Percentiles rank a stretch among this genome's conserved stretches.
Conservation (phyloP, 2,329 filamentous ascomycete genomes). For the Phaeosphaeriaceae sp. region DNA sequence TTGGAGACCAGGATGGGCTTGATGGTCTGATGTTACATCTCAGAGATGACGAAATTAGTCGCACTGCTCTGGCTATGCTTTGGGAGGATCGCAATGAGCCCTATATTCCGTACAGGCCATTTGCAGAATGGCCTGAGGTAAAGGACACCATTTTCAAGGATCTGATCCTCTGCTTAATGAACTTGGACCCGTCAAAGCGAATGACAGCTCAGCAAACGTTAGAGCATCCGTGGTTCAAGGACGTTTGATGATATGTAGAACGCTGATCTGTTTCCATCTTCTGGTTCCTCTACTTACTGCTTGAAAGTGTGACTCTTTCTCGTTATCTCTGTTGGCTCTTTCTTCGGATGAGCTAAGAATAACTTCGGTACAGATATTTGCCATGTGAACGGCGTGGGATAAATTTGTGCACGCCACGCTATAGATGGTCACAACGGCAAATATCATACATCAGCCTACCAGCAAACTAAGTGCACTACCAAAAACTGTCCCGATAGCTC, state of each 20-base stretch:
- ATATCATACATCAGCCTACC: no score
- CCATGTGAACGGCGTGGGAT: background rate
- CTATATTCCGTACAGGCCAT: slow-evolving; percentile 42
- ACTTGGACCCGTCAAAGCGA: slow-evolving; percentile 51
- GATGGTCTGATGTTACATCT: slow-evolving; percentile 45
- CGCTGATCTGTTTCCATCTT: background rate
- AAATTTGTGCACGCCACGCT: no score
- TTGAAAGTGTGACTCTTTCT: background rate
- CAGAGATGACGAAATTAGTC: slow-evolving; percentile 34
- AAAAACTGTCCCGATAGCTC: no score
- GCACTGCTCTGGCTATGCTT: slow-evolving; percentile 40
- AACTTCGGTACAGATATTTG: background rate
- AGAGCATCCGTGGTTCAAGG: slow-evolving; percentile 37
- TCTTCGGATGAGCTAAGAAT: background rate
- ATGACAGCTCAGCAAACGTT: slow-evolving; percentile 52
- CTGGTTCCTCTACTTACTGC: background rate
- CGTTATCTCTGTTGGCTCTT: background rate
- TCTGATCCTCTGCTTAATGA: slow-evolving; percentile 50
- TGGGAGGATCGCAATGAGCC: slow-evolving; percentile 43
- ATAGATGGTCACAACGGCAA: no score
- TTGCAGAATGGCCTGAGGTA: slow-evolving; percentile 39
- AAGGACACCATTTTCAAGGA: slow-evolving; percentile 51
- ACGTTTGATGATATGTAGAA: background rate
- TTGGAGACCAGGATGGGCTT: slow-evolving; percentile 31
- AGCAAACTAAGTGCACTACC: no score